These are phyloP conservation scores for Thraustotheca clavata DNA, from an alignment of 352 stramenopile species.

Conservation along the genomic window DNA sequence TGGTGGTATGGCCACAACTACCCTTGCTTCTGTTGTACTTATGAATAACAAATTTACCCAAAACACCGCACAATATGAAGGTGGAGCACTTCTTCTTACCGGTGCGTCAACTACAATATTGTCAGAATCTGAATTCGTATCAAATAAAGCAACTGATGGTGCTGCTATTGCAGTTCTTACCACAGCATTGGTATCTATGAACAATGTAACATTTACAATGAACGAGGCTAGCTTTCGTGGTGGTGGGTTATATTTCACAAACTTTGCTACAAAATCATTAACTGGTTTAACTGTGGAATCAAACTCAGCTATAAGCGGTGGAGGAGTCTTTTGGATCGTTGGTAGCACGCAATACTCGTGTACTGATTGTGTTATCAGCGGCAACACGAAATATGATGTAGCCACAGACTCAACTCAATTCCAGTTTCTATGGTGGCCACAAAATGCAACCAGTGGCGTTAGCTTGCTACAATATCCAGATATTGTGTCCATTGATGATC, in stretches of 20 bases:
- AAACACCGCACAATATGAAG: not conserved
- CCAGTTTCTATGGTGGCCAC: constrained; percentile 4
- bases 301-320: not conserved
- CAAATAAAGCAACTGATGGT: not conserved
- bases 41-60: not conserved
- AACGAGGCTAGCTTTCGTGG: not conserved
- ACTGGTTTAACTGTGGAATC: not conserved
- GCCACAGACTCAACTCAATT: constrained; percentile 8
- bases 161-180: not conserved
- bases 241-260: not conserved
- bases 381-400: not conserved
- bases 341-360: not conserved
- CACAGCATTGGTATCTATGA: not conserved
- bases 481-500: not conserved
- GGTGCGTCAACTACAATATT: constrained; percentile 25
- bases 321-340: constrained; percentile 10
- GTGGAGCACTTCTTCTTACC: constrained; percentile 23
- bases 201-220: not conserved
- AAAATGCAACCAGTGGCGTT: not conserved
- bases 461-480: not conserved
- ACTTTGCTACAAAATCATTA: not conserved
- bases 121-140: not conserved
- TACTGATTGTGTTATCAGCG: not conserved
- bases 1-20: constrained; percentile 33
- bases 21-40: constrained; percentile 25